phyloP scores from a whole-genome alignment of 192 early-diverging fungal species.

The Helicostylum pulchrum region DNA sequence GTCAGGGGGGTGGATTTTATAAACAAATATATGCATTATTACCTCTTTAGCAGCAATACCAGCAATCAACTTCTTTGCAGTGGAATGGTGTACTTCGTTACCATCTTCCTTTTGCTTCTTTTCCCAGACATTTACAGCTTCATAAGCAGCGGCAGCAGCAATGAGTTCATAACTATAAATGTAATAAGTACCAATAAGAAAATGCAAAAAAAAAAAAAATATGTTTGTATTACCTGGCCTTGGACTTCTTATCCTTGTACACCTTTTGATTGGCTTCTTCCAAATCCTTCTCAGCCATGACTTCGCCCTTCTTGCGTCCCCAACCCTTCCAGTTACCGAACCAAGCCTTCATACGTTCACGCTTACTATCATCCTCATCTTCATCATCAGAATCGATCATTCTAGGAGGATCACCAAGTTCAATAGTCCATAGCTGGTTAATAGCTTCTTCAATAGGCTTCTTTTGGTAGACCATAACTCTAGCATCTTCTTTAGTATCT shows the following conservation, averaged over 20 bases:
- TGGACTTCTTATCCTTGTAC: conserved; percentile 29
- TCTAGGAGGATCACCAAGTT: conserved; percentile 26
- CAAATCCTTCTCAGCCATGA: conserved; percentile 16
- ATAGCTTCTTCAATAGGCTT: conserved; percentile 20
- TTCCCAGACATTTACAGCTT: conserved; percentile 35
- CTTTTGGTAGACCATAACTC: conserved; percentile 22
- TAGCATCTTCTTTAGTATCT: conserved; percentile 10
- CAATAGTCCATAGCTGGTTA: conserved; percentile 32
- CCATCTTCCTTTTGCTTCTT: conserved; percentile 27
- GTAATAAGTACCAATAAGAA: not conserved
- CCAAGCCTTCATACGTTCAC: conserved; percentile 20
- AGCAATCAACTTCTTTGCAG: conserved; percentile 25
- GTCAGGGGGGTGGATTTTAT: not conserved
- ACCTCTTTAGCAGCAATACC: conserved; percentile 27
- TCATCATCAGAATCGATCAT: conserved; percentile 12
- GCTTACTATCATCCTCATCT: conserved; percentile 26
- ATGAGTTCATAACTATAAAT: conserved; percentile 23
- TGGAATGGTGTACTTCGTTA: conserved; percentile 17
- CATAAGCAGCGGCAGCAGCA: conserved; percentile 32
- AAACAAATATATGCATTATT: not conserved
- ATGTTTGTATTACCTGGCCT: not conserved
- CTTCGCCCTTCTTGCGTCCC: conserved; percentile 17
- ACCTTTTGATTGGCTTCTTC: conserved; percentile 30
- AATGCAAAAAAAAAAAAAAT: not conserved
- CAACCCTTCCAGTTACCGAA: conserved; percentile 29